A percentile compares a stretch with the other conserved stretches of the same genome.
Conservation (phyloP, 352 stramenopile genomes). For the Globisporangium abappressorium region DNA sequence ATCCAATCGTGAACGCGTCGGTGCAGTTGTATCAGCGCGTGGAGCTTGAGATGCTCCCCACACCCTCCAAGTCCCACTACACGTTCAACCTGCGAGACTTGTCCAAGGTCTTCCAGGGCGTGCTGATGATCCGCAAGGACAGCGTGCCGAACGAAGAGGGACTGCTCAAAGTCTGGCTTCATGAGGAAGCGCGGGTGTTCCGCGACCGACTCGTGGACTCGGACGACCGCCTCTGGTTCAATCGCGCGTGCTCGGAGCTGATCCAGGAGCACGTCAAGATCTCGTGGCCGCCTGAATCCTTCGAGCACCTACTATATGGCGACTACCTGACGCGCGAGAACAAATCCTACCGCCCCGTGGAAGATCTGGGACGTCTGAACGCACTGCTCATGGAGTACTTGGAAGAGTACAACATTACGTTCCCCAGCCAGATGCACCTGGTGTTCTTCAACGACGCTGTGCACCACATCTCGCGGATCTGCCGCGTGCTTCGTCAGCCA, state of each 20-base stretch:
- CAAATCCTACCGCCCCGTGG: conserved; percentile 67
- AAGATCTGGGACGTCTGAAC: conserved; percentile 67
- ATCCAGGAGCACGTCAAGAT: conserved; percentile 65
- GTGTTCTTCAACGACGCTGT: conserved; percentile 96
- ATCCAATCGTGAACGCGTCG: conserved; percentile 83
- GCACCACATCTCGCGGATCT: conserved; percentile 92
- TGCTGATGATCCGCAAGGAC: conserved; percentile 90
- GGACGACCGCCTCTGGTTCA: conserved; percentile 88
- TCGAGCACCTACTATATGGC: conserved; percentile 87
- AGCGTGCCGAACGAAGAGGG: conserved; percentile 65
- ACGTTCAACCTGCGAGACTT: conserved; percentile 94
- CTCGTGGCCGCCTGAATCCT: conserved; percentile 53
- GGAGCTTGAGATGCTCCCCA: conserved; percentile 88
- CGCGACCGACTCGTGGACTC: conserved; percentile 88
- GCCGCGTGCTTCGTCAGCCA: conserved; percentile 89
- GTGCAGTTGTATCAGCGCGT: conserved; percentile 88
- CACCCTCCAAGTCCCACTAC: conserved; percentile 91
- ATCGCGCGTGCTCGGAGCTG: conserved; percentile 68
- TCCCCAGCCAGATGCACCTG: conserved; percentile 91
- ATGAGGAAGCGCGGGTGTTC: conserved; percentile 92
- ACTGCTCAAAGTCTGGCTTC: conserved; percentile 88
- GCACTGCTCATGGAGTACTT: conserved; percentile 87
- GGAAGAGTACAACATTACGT: conserved; percentile 95
- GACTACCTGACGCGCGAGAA: conserved; percentile 88
- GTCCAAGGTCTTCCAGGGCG: conserved; percentile 91